phyloP scores from a whole-genome alignment of 305 asterid species.

The Stenogyne calaminthoides region DNA sequence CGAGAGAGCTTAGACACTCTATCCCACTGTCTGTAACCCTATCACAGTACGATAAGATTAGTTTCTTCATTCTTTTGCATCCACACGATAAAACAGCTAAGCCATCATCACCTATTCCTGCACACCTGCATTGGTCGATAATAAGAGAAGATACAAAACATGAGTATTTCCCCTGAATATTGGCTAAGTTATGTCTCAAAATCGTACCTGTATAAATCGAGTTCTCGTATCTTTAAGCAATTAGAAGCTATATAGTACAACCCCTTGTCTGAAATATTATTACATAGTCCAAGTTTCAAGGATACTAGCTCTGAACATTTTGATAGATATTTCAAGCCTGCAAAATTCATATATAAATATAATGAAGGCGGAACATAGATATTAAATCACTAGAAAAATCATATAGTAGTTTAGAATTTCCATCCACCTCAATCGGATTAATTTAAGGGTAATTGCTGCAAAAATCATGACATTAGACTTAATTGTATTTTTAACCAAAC shows the following conservation, averaged over 20 bases:
- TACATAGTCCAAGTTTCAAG: constrained; percentile 70
- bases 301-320: constrained; percentile 54
- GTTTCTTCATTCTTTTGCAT: constrained; percentile 57
- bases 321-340: constrained; percentile 66
- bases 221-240: constrained; percentile 54
- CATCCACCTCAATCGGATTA: not conserved
- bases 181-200: not conserved
- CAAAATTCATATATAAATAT: constrained; percentile 14
- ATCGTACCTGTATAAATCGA: constrained; percentile 69
- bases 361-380: not conserved
- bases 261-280: constrained; percentile 63
- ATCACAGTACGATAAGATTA: constrained; percentile 64
- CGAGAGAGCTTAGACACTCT: constrained; percentile 44
- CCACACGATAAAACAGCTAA: constrained; percentile 57
- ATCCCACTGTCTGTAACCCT: constrained; percentile 58
- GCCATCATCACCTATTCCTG: constrained; percentile 60
- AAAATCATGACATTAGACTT: too few relatives aligned
- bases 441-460: too few relatives aligned
- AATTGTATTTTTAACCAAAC: too few relatives aligned
- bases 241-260: constrained; percentile 54
- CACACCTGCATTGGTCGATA: constrained; percentile 46
- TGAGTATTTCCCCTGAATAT: constrained; percentile 2
- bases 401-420: not conserved
- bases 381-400: not conserved
- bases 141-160: constrained; percentile 1